A percentile compares a stretch with the other conserved stretches of the same genome.
Conservation (phyloP, 164 flowering plant genomes). For the Vitis riparia region DNA sequence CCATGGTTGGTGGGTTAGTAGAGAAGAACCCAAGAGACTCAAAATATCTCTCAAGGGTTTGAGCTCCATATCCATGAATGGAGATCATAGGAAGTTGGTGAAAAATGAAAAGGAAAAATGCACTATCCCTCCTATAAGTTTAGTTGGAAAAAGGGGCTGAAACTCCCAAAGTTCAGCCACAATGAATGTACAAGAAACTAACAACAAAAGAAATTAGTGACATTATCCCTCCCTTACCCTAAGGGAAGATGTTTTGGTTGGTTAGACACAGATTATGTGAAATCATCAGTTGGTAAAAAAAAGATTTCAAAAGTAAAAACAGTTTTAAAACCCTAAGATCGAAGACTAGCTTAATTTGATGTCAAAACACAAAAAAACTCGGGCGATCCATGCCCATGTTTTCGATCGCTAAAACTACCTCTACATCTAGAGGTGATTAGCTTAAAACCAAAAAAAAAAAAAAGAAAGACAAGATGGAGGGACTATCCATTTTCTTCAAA, state of each 20-base stretch:
- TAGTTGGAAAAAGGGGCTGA: constrained; percentile 25
- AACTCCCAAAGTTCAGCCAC: constrained; percentile 52
- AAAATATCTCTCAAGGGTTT: constrained; percentile 62
- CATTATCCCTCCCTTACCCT: constrained; percentile 33
- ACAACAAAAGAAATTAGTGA: constrained; percentile 12
- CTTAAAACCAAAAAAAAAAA: neutral
- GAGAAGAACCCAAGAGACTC: constrained; percentile 59
- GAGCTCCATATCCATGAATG: constrained; percentile 48
- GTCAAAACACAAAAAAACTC: constrained; percentile 14
- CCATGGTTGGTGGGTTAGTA: constrained; percentile 67
- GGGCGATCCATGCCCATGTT: constrained; percentile 33
- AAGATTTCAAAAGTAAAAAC: constrained; percentile 12
- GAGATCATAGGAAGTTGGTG: constrained; percentile 35
- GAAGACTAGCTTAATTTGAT: constrained; percentile 17
- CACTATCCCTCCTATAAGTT: constrained; percentile 32
- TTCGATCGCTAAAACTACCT: constrained; percentile 30
- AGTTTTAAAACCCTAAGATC: constrained; percentile 30
- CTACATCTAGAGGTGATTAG: constrained; percentile 26
- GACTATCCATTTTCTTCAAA: constrained; percentile 17
- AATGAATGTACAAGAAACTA: constrained; percentile 36
- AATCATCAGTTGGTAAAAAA: constrained; percentile 12
- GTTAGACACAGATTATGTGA: constrained; percentile 13
- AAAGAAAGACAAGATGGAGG: constrained; percentile 9
- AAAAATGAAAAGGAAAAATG: constrained; percentile 13
- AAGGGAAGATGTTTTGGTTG: constrained; percentile 34